phyloP scores from a whole-genome alignment of 257 asterid genomes.

The Galeopsis tetrahit region DNA sequence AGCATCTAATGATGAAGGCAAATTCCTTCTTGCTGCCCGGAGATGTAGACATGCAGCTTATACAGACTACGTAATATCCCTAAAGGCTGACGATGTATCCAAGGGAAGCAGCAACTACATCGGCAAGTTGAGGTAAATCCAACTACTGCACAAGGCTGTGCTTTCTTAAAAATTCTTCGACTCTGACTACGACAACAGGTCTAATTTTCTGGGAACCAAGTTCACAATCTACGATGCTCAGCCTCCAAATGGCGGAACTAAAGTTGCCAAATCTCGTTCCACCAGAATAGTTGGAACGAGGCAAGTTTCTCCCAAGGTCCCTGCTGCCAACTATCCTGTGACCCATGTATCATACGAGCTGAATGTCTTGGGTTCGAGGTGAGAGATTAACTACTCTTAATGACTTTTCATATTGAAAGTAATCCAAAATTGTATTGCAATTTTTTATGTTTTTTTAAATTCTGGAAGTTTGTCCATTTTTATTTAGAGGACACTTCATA shows the following conservation, averaged over 20 bases:
- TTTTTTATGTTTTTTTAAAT: no score
- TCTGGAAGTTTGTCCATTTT: no score
- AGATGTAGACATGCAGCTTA: constrained; percentile 87
- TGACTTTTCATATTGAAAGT: constrained; percentile 14
- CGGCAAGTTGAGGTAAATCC: constrained; percentile 83
- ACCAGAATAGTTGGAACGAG: constrained; percentile 71
- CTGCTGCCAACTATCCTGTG: constrained; percentile 84
- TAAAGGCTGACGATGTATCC: constrained; percentile 79
- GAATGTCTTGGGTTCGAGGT: constrained; percentile 95
- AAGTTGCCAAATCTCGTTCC: constrained; percentile 70
- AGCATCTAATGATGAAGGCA: constrained; percentile 94
- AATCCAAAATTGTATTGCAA: not conserved
- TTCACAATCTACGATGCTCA: constrained; percentile 90
- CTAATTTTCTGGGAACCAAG: constrained; percentile 94
- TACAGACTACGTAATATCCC: constrained; percentile 84
- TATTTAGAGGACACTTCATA: no score
- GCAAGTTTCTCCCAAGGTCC: constrained; percentile 85
- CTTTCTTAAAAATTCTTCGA: constrained; percentile 1
- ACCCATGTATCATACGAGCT: constrained; percentile 85
- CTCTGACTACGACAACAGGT: constrained; percentile 50
- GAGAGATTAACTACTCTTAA: constrained; percentile 22
- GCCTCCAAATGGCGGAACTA: constrained; percentile 68
- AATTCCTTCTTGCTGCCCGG: constrained; percentile 89
- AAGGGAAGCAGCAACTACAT: constrained; percentile 81
- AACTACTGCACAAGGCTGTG: constrained; percentile 5